Percentiles rank a stretch among this genome's conserved stretches.
phyloP scores from a whole-genome alignment of 2,329 filamentous ascomycete species.

The Sordariomycetes sp. region DNA sequence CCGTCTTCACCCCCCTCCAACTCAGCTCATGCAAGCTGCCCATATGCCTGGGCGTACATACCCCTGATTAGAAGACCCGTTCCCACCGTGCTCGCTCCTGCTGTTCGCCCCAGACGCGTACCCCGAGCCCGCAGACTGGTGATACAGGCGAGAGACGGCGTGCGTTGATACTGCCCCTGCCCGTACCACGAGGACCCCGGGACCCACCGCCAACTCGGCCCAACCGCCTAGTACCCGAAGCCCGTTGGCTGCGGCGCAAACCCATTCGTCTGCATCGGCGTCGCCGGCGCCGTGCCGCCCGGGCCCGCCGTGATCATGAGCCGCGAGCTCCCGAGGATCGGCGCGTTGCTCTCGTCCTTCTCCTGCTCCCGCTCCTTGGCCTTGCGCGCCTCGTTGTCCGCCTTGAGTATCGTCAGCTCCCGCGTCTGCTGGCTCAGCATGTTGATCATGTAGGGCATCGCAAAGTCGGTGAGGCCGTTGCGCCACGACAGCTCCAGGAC shows the following conservation, averaged over 20 bases:
- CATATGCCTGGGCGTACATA: neutral
- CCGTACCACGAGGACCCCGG: neutral
- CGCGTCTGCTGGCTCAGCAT: constrained; percentile 83
- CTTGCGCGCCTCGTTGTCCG: constrained; percentile 93
- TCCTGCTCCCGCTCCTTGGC: constrained; percentile 55
- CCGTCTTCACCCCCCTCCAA: neutral
- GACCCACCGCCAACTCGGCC: neutral
- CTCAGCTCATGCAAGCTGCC: neutral
- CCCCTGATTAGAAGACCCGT: neutral
- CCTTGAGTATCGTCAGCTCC: constrained; percentile 73
- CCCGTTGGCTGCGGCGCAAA: constrained; percentile 83
- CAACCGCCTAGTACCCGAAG: constrained; percentile 40
- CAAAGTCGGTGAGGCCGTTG: constrained; percentile 86
- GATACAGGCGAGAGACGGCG: neutral
- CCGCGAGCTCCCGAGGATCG: constrained; percentile 77
- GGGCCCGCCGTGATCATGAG: constrained; percentile 95
- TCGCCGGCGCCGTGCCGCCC: constrained; percentile 28
- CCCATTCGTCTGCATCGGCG: constrained; percentile 71
- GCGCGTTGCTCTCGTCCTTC: constrained; percentile 85
- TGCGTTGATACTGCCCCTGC: neutral
- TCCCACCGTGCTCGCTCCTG: neutral
- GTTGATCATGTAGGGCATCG: constrained; percentile 99
- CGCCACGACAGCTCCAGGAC: constrained; percentile 97
- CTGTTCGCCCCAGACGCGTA: neutral
- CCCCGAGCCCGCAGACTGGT: neutral